Evolutionary conservation across 2,329 filamentous ascomycete species (phyloP), one percentile per base, ranked within the genome.

Genomic region (Phialophora verrucosa): DNA sequence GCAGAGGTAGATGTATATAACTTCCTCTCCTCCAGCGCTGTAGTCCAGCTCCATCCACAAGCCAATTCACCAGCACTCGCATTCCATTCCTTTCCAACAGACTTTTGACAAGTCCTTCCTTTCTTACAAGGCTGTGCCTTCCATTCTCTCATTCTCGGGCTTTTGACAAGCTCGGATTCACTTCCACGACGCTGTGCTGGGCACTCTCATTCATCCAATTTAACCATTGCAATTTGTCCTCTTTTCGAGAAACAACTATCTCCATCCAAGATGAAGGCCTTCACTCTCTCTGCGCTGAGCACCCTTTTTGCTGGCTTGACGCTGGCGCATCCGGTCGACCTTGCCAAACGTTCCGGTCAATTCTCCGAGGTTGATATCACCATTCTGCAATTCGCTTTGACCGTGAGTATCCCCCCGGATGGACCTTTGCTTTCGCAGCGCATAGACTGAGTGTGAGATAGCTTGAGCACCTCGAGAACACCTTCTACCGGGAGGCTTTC

Each of bases 401-500:
- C 70, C 62, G 66, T 68, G 44, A 54, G 66, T 58, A 29, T 58
- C 11, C 29, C 3, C 11, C 42, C 17, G 8, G 2, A 27, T 3
- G 12, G 35, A 42, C 4, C 35, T n/a, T 44, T 8, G 6, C 14
- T 44, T n/a, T 44, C 38, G 6, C 7, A 20, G 4, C 20, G 10
- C 32, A 35, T 53, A 25, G 29, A 14, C 60, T 62, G 12, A 62
- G 38, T 20, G 2, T 4, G 42, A 32, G 4, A 31, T 35, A 70
- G 68, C 83, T 91, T 54, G 90, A 93, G 79, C 88, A 90, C 79
- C 88, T 92, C 73, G 90, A 92, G 80, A 83, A 87, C 27, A 82
- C 84, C 63, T 92, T 91, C 79, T 92, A 93, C 83, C 83, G 85
- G 72, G 83, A 90, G 75, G 90, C 89, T 44, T 90, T 92, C 75